Evolutionary conservation across 1,284 basidiomycete genomes (phyloP).

Genomic region (Puccinia horiana): DNA sequence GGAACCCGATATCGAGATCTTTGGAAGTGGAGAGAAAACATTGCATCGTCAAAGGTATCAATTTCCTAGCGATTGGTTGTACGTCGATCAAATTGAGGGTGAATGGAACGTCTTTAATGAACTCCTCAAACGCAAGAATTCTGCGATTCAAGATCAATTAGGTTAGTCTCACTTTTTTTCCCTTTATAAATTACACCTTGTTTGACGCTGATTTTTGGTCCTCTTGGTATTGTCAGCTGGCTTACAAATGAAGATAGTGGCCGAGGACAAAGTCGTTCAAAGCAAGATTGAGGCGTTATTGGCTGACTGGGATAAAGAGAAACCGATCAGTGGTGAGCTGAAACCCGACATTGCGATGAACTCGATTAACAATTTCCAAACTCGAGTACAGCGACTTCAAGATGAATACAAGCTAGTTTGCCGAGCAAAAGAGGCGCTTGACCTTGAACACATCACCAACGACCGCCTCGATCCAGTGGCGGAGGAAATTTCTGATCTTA

Average conservation of each 20-base stretch:
- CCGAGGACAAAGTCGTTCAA: slow-evolving; percentile 95
- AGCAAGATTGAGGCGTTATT: slow-evolving; percentile 87
- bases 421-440: slow-evolving; percentile 92
- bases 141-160: slow-evolving; percentile 95
- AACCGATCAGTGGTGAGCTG: slow-evolving; percentile 92
- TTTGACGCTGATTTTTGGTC: background rate
- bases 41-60: slow-evolving; percentile 94
- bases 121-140: slow-evolving; percentile 95
- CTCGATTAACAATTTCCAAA: slow-evolving; percentile 89
- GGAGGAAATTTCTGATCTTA: slow-evolving; percentile 92
- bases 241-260: slow-evolving; percentile 96
- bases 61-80: slow-evolving; percentile 95
- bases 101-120: slow-evolving; percentile 99
- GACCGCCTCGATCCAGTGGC: slow-evolving; percentile 88
- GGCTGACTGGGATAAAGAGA: slow-evolving; percentile 89
- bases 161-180: slow-evolving; percentile 64
- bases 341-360: slow-evolving; percentile 93
- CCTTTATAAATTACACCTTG: slow-evolving; percentile 44
- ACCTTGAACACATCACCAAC: slow-evolving; percentile 85
- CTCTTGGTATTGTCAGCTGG: slow-evolving; percentile 66
- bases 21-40: slow-evolving; percentile 91
- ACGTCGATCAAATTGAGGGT: slow-evolving; percentile 92
- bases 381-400: slow-evolving; percentile 79
- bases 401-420: slow-evolving; percentile 93
- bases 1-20: slow-evolving; percentile 94